Evolutionary conservation across 225 moss, liverwort and hornwort species (phyloP), one percentile per base, ranked within the genome.

Genomic region (Neckera pumila): DNA sequence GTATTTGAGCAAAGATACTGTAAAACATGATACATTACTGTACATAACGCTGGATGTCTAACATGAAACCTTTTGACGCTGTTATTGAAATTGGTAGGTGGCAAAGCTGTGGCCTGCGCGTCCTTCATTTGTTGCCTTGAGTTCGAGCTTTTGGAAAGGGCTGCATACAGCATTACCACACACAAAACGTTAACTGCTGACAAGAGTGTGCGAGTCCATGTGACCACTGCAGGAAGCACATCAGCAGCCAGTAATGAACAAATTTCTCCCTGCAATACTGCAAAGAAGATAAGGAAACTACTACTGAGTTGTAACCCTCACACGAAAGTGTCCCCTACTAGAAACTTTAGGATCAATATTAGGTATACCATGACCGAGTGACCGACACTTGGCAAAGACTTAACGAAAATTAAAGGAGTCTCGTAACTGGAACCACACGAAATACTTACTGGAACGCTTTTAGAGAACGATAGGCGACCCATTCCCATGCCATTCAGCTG

Each of bases 81-180:
- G 62, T 91, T 88, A 99, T 92, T 97, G 99, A 64, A 99, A 97
- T 75, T 96, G 96, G 87, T 99, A 97, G 27, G 99, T 96, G 80
- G 97, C 96, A 90, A 99, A 99, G 93, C 96, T 96, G 91, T 96
- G 96, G 58, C 99, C 99, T 66, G 94, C 92, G 34, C 97, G 96
- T 54, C 97, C 99, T 90, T 99, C 99, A 81, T 97, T 96, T 65
- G 97, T 99, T 80, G 97, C 99, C 77, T 95, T 95, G 31, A 99
- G 92, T 92, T 99, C 99, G 53, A 99, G 96, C 86, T 99, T 99
- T 80, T 99, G 99, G 59, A 89, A 99, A 56, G 99, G 99, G 90
- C 99, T 99, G 96, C 94, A 94, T 27, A 83, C 36, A 59, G 51
- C 61, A 88, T 43, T 62, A 86, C 75, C 77, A 85, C 7, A 34